phyloP scores from a whole-genome alignment of 768 basidiomycete genomes.

The Leccinum variicolor region DNA sequence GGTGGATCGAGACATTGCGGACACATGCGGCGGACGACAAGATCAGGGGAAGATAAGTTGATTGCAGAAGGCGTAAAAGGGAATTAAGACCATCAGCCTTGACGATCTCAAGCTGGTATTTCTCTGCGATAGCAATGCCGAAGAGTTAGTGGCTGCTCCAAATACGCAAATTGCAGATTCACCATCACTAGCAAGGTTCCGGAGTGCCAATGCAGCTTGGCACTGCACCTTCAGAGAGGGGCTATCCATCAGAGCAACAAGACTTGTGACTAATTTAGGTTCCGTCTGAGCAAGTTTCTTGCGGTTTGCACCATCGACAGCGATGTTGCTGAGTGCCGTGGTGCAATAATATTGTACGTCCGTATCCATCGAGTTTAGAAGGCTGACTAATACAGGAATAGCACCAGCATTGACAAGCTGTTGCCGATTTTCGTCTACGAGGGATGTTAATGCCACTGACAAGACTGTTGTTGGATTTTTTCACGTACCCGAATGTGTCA shows the following conservation, averaged over 20 bases:
- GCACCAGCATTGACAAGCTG: slow-evolving; percentile 98
- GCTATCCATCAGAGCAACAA: slow-evolving; percentile 96
- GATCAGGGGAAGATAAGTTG: slow-evolving; percentile 95
- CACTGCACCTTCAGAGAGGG: slow-evolving; percentile 98
- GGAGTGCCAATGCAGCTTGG: slow-evolving; percentile 92
- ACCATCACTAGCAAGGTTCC: slow-evolving; percentile 98
- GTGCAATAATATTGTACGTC: slow-evolving; percentile 99
- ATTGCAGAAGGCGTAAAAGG: slow-evolving; percentile 90
- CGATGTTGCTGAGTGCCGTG: slow-evolving; percentile 96
- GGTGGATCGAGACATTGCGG: slow-evolving; percentile 98
- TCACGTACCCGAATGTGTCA: slow-evolving; percentile 93
- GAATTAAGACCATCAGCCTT: slow-evolving; percentile 91
- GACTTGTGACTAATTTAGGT: slow-evolving; percentile 89
- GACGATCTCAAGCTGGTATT: slow-evolving; percentile 98
- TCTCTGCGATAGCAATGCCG: slow-evolving; percentile 53
- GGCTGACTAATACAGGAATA: slow-evolving; percentile 92
- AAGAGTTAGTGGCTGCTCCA: slow-evolving; percentile 7
- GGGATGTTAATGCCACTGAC: slow-evolving; percentile 4
- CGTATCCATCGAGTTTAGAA: slow-evolving; percentile 95
- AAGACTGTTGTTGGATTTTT: neutral
- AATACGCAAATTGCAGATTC: slow-evolving; percentile 14
- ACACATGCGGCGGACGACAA: slow-evolving; percentile 98
- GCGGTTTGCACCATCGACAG: slow-evolving; percentile 92
- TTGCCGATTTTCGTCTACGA: slow-evolving; percentile 92
- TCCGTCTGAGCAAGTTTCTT: slow-evolving; percentile 94